phyloP scores from a whole-genome alignment of 768 basidiomycete species.

The Daedalea quercina region DNA sequence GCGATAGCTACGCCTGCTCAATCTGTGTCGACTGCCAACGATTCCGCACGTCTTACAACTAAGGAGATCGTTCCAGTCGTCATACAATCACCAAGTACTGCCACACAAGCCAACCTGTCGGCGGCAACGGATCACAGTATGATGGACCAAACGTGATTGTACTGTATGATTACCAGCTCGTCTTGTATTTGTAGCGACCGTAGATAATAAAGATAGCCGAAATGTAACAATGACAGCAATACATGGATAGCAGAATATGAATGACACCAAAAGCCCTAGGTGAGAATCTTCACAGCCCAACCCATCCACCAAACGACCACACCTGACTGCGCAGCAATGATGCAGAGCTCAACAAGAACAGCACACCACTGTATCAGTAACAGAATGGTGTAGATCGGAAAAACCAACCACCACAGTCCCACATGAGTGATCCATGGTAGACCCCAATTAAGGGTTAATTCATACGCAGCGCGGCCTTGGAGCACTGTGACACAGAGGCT shows the following conservation, averaged over 20 bases:
- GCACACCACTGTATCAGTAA: conserved; percentile 65
- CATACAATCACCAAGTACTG: conserved; percentile 6
- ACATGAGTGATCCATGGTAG: conserved; percentile 53
- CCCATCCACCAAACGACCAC: conserved; percentile 71
- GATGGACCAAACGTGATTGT: not conserved
- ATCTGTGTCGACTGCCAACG: not conserved
- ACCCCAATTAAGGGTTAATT: conserved; percentile 45
- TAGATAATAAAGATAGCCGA: conserved; percentile 8
- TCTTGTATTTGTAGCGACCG: not conserved
- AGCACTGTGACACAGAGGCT: conserved; percentile 46
- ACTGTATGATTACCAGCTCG: not conserved
- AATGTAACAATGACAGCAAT: conserved; percentile 8
- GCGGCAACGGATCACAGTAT: not conserved
- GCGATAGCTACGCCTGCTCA: not conserved
- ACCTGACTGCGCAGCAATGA: conserved; percentile 52
- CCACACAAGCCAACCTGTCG: not conserved
- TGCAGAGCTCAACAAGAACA: conserved; percentile 48
- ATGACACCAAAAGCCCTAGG: conserved; percentile 15
- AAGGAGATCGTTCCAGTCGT: not conserved
- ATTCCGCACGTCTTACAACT: not conserved
- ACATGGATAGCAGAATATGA: not conserved
- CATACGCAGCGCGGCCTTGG: conserved; percentile 52
- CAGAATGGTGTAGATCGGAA: conserved; percentile 59
- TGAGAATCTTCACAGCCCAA: conserved; percentile 53
- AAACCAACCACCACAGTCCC: conserved; percentile 53